A percentile compares a stretch with the other conserved stretches of the same genome.
Evolutionary conservation across 2,329 filamentous ascomycete genomes (phyloP).

Genomic region (Pseudogymnoascus sp.): DNA sequence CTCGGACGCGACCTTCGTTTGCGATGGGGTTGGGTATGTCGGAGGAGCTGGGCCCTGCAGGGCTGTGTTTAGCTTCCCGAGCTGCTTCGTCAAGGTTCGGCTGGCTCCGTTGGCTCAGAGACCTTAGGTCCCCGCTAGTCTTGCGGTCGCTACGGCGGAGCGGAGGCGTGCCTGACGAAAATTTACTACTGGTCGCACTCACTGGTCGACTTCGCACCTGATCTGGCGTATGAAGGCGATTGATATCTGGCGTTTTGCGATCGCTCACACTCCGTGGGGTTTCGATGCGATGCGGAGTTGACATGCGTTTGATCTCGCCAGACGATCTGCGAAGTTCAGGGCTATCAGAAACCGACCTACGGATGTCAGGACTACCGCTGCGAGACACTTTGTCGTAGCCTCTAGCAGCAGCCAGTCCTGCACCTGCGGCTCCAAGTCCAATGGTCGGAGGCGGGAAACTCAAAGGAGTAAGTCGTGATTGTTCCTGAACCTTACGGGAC

Average conservation of each 20-base stretch:
- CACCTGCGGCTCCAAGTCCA: constrained; percentile 21
- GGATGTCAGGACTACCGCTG: not conserved
- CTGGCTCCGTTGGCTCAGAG: constrained; percentile 50
- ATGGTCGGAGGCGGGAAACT: constrained; percentile 18
- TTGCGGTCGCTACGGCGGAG: constrained; percentile 61
- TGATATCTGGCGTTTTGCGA: constrained; percentile 24
- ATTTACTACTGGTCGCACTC: constrained; percentile 5
- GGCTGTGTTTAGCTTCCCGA: constrained; percentile 38
- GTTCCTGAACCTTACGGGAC: not conserved
- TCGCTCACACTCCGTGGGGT: constrained; percentile 13
- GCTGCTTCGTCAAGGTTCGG: constrained; percentile 30
- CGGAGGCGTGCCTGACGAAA: constrained; percentile 52
- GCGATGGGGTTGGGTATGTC: constrained; percentile 65
- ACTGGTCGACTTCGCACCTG: constrained; percentile 10
- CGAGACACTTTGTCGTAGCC: not conserved
- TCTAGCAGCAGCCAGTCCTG: constrained; percentile 20
- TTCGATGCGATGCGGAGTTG: constrained; percentile 3
- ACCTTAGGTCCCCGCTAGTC: constrained; percentile 70
- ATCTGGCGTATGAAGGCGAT: constrained; percentile 27
- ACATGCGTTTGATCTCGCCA: constrained; percentile 1
- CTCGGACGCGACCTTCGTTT: constrained; percentile 79
- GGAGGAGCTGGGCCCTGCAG: constrained; percentile 36
- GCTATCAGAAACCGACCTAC: not conserved
- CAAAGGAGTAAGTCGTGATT: constrained; percentile 14
- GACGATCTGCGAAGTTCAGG: constrained; percentile 2